Percentiles rank a stretch among this genome's conserved stretches.
These are phyloP conservation scores for Arbutus unedo DNA, from an alignment of 148 eudicot species.

Conservation along the genomic window DNA sequence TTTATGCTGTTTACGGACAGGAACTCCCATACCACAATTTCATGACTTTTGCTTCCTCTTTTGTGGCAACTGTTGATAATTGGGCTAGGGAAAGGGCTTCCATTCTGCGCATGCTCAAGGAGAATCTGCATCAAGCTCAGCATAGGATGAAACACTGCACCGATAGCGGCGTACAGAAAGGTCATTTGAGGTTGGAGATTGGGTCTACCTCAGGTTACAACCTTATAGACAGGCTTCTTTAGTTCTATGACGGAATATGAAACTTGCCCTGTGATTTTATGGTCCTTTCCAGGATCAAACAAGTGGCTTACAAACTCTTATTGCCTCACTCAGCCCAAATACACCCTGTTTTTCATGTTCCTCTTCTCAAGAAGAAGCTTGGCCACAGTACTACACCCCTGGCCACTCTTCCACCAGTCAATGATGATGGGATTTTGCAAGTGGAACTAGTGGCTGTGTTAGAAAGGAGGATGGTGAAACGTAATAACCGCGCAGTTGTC, in stretches of 20 bases:
- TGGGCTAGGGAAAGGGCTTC: too few species aligned
- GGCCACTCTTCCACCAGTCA: too few species aligned
- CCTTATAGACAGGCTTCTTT: conserved; percentile 1
- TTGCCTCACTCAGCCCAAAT: neutral
- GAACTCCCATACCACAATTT: neutral
- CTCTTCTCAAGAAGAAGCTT: neutral
- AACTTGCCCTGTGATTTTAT: neutral
- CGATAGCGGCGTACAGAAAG: neutral
- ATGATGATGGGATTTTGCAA: too few species aligned
- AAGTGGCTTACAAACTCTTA: neutral
- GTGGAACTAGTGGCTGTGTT: too few species aligned
- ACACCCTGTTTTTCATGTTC: neutral
- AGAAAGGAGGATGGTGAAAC: too few species aligned
- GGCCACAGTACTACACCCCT: too few species aligned
- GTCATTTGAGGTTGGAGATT: neutral
- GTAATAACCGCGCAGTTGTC: too few species aligned
- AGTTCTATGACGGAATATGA: neutral
- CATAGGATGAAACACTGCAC: neutral
- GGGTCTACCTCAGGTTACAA: neutral
- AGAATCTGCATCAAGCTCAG: neutral
- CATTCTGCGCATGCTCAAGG: neutral
- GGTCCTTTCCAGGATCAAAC: neutral
- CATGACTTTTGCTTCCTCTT: too few species aligned
- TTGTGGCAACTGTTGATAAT: too few species aligned
- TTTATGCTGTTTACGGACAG: neutral